Evolutionary conservation across 441 rosid species (phyloP).

Genomic region (Adansonia grandidieri): DNA sequence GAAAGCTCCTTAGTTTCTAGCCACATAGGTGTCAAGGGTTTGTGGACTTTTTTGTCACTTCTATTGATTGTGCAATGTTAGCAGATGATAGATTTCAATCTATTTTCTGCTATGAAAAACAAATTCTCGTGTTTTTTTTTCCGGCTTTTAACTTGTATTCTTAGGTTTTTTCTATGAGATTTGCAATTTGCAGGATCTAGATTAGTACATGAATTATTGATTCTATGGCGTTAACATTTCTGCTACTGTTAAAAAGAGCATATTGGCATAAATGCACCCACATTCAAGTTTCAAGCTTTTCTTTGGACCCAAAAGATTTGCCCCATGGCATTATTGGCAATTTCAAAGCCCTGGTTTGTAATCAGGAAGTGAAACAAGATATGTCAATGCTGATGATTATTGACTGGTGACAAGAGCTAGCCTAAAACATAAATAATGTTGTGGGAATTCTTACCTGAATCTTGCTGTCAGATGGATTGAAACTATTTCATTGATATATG

Average conservation of each 20-base stretch:
- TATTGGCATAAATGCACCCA: neutral
- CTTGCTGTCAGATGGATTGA: neutral
- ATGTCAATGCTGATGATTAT: neutral
- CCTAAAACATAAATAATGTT: neutral
- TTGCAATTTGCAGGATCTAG: neutral
- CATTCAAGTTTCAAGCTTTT: neutral
- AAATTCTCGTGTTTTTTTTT: constrained; percentile 12
- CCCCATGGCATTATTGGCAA: neutral
- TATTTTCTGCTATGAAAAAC: constrained; percentile 14
- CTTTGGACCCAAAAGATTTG: neutral
- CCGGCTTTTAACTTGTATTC: neutral
- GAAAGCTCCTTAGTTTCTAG: constrained; percentile 30
- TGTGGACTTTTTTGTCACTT: constrained; percentile 27
- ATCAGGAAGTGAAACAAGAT: neutral
- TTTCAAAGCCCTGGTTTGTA: neutral
- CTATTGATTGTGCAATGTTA: neutral
- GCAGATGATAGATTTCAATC: constrained; percentile 14
- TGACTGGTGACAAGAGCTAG: neutral
- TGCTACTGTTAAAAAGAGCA: neutral
- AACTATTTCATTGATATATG: constrained; percentile 2
- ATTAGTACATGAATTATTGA: constrained; percentile 6
- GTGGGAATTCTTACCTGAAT: neutral
- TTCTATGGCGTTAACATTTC: neutral
- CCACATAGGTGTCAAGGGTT: constrained; percentile 32
- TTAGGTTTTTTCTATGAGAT: too few relatives aligned